Conservation (phyloP, 169 alveolate species). For the Plasmodium relictum region DNA sequence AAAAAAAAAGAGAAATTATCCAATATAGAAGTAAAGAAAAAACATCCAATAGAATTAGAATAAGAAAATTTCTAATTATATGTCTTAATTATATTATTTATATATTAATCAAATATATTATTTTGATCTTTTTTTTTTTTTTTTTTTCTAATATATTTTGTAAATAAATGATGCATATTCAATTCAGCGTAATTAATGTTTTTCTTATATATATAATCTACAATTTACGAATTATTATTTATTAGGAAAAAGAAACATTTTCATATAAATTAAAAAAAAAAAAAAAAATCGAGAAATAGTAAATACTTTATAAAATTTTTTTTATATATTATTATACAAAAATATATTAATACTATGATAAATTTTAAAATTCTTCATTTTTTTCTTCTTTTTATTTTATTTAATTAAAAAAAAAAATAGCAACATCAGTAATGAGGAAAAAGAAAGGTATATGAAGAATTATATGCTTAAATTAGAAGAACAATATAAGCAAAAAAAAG, state of each 20-base stretch:
- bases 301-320: slow-evolving; percentile 1
- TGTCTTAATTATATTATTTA: too few species aligned
- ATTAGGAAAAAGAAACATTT: slow-evolving; percentile 65
- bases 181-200: too few species aligned
- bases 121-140: neutral
- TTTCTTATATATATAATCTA: neutral
- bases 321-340: too few species aligned
- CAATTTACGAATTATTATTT: neutral
- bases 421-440: slow-evolving; percentile 55
- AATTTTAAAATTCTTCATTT: neutral
- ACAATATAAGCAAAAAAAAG: slow-evolving; percentile 65
- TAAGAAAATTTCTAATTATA: too few species aligned
- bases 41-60: too few species aligned
- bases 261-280: slow-evolving; percentile 60
- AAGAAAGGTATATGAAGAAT: slow-evolving; percentile 65
- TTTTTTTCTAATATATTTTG: neutral
- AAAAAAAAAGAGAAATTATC: slow-evolving; percentile 9
- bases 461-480: slow-evolving; percentile 64
- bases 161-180: too few species aligned
- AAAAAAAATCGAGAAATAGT: slow-evolving; percentile 74
- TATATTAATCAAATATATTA: neutral
- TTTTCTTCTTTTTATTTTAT: slow-evolving; percentile 13
- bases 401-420: neutral
- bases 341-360: neutral
- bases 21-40: slow-evolving; percentile 21